These are phyloP conservation scores for Boletus patriciae DNA, from an alignment of 768 basidiomycete genomes.

Conservation along the genomic window DNA sequence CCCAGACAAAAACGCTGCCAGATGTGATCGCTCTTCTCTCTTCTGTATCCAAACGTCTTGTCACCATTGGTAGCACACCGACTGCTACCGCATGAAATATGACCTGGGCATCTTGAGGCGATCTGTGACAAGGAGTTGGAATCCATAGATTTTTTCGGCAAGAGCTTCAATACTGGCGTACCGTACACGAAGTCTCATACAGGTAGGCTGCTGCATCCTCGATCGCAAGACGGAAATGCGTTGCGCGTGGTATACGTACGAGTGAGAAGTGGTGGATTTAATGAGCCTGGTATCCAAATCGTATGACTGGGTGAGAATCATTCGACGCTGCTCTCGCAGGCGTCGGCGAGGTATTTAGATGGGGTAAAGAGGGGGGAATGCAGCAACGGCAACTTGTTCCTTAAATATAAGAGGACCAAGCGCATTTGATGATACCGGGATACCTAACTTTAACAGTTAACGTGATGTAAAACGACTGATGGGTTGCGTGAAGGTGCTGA, in stretches of 20 bases:
- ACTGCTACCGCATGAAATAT: conserved; percentile 73
- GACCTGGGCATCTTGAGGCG: conserved; percentile 64
- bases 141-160: neutral
- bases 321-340: conserved; percentile 21
- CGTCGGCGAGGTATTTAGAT: conserved; percentile 10
- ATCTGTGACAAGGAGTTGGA: conserved; percentile 31
- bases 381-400: conserved; percentile 19
- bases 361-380: conserved; percentile 12
- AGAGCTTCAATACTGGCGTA: conserved; percentile 11
- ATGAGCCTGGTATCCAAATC: conserved; percentile 23
- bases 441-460: conserved; percentile 31
- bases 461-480: conserved; percentile 37
- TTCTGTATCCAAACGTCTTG: conserved; percentile 71
- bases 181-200: conserved; percentile 57
- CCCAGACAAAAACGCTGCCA: conserved; percentile 81
- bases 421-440: conserved; percentile 19
- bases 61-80: conserved; percentile 60
- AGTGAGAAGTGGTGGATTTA: conserved; percentile 30
- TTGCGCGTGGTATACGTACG: conserved; percentile 19
- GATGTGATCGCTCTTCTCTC: conserved; percentile 69
- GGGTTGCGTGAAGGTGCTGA: conserved; percentile 23
- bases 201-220: conserved; percentile 68
- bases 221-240: conserved; percentile 11
- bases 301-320: conserved; percentile 28
- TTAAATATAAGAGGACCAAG: conserved; percentile 31